Evolutionary conservation across 768 basidiomycete species (phyloP), one percentile per base, ranked within the genome.

Genomic region (Pleurotus citrinopileatus): DNA sequence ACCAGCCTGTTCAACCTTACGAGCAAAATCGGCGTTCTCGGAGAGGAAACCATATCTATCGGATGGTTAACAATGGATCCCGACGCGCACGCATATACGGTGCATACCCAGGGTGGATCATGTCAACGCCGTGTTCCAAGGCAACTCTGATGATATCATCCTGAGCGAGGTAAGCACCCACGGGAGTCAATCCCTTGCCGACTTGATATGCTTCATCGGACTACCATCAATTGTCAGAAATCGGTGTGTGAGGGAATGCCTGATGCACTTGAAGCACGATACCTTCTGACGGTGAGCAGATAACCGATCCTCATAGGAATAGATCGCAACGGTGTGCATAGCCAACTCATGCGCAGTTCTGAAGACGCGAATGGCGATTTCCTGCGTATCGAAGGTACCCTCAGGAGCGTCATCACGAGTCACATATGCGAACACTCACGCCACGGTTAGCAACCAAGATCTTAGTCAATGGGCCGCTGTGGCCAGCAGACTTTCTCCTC

Each of bases 301-400:
- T 74, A 98, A 81, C 57, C 97, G 83, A 76, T 99, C 97, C 74
- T 99, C 97, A 66, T 79, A 91, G 8, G 96, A 98, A 75, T 92
- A 98, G 75, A 99, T 98, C 32, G 97, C 97, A 53, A 98, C 97
- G 44, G 95, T 97, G 70, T 95, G 93, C 95, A 98, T 97, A 8
- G 95, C 97, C 56, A 99, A 81, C 67, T 99, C 97, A 75, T 99
- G 97, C 46, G 97, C 91, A 0, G 95, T 98, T 64, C 95, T 81
- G 81, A 99, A 98, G 37, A 99, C 94, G 65, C 97, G 91, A 63
- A 99, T 94, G 25, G 97, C 97, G 70, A 99, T 99, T 89, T 99
- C 94, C 92, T 94, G 65, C 32, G 58, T 51, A 47, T 47, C 45
- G 47, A 60, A 52, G n/a, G 58, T 47, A 12, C 13, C 34, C 15